Percentiles rank a stretch among this genome's conserved stretches.
Evolutionary conservation across 352 stramenopile genomes (phyloP).

Genomic region (Peronospora farinosa): DNA sequence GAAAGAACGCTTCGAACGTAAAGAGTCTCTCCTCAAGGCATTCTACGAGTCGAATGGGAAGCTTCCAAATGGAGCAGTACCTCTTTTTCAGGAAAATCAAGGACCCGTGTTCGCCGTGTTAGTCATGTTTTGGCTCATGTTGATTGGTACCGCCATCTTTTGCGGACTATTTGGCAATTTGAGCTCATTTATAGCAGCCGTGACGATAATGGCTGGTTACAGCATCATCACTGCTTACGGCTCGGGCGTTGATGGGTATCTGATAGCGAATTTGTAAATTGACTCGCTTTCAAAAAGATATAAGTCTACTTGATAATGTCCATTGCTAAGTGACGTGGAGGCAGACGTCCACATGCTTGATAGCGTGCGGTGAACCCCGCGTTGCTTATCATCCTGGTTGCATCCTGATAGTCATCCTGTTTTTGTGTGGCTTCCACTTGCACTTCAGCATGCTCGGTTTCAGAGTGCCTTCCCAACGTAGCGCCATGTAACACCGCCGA

Average conservation of each 20-base stretch:
- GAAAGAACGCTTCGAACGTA: slow-evolving; percentile 56
- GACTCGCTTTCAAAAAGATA: too few species aligned
- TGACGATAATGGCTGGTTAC: slow-evolving; percentile 28
- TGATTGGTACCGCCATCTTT: slow-evolving; percentile 28
- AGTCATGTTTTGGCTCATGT: slow-evolving; percentile 48
- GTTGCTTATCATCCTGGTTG: too few species aligned
- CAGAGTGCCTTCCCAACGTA: too few species aligned
- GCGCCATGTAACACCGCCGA: too few species aligned
- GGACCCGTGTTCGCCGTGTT: slow-evolving; percentile 28
- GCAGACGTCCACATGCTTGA: too few species aligned
- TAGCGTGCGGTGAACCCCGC: too few species aligned
- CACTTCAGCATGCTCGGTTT: too few species aligned
- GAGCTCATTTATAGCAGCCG: slow-evolving; percentile 19
- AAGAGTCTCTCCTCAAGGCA: slow-evolving; percentile 50
- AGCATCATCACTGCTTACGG: slow-evolving; percentile 30
- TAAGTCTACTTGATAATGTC: too few species aligned
- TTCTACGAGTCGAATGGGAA: slow-evolving; percentile 58
- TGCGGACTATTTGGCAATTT: slow-evolving; percentile 28
- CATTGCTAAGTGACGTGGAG: too few species aligned
- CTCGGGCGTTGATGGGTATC: slow-evolving; percentile 46
- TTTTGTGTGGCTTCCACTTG: too few species aligned
- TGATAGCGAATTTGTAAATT: slow-evolving; percentile 30
- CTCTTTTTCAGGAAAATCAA: slow-evolving; percentile 37
- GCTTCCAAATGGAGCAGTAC: slow-evolving; percentile 42
- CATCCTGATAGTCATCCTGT: too few species aligned